A percentile compares a stretch with the other conserved stretches of the same genome.
Conservation (phyloP, 2,329 filamentous ascomycete species). For the Claviceps purpurea region DNA sequence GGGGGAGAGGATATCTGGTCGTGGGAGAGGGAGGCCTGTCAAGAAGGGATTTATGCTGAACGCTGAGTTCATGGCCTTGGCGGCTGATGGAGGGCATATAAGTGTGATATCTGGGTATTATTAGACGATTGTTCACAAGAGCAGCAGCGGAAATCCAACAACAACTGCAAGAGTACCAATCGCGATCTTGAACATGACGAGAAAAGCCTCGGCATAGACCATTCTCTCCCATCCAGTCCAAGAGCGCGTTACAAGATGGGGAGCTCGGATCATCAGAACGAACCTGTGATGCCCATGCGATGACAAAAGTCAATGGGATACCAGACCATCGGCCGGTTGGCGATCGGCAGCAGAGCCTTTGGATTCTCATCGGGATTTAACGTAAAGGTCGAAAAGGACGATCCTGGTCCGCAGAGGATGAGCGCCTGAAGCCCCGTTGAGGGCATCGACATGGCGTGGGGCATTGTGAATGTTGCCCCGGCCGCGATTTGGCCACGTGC, state of each 20-base stretch:
- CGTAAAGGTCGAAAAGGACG: slow-evolving; percentile 71
- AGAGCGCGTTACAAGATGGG: not conserved
- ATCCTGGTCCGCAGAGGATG: slow-evolving; percentile 71
- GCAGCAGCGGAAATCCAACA: too few relatives aligned
- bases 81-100: slow-evolving; percentile 51
- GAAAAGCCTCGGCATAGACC: not conserved
- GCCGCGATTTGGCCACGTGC: not conserved
- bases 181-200: too few relatives aligned
- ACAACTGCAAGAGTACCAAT: not conserved
- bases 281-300: slow-evolving; percentile 63
- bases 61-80: slow-evolving; percentile 52
- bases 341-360: slow-evolving; percentile 70
- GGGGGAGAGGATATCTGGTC: slow-evolving; percentile 65
- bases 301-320: slow-evolving; percentile 80
- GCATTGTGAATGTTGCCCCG: slow-evolving; percentile 35
- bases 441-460: slow-evolving; percentile 61
- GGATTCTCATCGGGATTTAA: slow-evolving; percentile 68
- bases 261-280: slow-evolving; percentile 14
- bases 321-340: slow-evolving; percentile 82
- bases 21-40: slow-evolving; percentile 58
- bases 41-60: slow-evolving; percentile 68
- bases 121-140: not conserved
- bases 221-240: not conserved
- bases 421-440: slow-evolving; percentile 69
- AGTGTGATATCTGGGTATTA: slow-evolving; percentile 42